Conservation (phyloP, 2,329 filamentous ascomycete species). For the Aspergillus felis region DNA sequence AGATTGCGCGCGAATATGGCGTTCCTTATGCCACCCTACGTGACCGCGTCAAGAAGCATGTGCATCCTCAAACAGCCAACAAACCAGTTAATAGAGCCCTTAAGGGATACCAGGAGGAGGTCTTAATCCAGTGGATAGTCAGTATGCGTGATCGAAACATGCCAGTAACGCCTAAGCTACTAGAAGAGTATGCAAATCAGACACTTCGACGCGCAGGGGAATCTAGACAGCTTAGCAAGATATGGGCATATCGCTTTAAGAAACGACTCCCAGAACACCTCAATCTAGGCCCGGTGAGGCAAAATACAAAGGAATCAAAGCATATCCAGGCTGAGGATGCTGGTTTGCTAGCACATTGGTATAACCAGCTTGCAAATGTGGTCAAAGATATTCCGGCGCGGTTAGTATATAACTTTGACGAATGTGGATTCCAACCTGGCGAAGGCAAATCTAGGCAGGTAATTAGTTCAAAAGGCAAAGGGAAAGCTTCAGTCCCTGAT, state of each 20-base stretch:
- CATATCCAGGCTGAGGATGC: neutral
- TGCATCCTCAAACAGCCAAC: accelerated
- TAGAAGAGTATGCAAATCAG: neutral
- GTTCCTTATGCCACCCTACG: no score
- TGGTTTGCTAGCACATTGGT: neutral
- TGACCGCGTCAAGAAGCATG: no score
- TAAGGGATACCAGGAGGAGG: no score
- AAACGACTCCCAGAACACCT: neutral
- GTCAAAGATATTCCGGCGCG: neutral
- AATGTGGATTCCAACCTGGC: neutral
- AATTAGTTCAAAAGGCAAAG: neutral
- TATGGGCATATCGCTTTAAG: neutral
- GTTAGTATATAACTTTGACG: neutral
- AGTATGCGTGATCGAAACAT: no score
- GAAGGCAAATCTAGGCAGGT: neutral
- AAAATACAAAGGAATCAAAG: neutral
- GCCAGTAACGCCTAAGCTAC: neutral
- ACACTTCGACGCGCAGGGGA: no score
- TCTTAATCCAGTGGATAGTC: no score
- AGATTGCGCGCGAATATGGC: no score
- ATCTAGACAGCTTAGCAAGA: no score
- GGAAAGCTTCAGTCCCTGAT: neutral
- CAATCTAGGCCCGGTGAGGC: neutral
- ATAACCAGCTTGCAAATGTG: neutral
- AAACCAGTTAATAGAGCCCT: no score